Evolutionary conservation across 2,329 filamentous ascomycete species (phyloP).

Genomic region (Fusarium duplospermum): DNA sequence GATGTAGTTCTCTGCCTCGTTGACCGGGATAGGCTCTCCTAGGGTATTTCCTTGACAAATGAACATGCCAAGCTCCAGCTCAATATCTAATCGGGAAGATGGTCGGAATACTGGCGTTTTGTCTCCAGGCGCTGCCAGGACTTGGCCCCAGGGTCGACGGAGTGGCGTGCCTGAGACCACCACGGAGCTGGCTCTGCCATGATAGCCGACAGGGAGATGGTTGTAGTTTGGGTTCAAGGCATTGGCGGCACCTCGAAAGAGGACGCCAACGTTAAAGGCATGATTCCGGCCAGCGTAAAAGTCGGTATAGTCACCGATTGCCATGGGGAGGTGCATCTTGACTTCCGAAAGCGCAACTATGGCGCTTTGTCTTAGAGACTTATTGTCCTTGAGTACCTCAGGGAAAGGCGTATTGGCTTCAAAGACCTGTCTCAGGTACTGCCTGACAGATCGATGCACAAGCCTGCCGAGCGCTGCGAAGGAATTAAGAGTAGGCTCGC

Average conservation of each 20-base stretch:
- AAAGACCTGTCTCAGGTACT: slow-evolving; percentile 71
- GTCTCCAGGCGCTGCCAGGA: slow-evolving; percentile 55
- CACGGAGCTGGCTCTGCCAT: slow-evolving; percentile 80
- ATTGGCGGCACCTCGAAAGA: slow-evolving; percentile 79
- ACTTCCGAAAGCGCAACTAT: slow-evolving; percentile 56
- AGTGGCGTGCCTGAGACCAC: slow-evolving; percentile 80
- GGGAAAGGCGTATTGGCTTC: slow-evolving; percentile 64
- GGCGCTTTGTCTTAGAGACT: slow-evolving; percentile 43
- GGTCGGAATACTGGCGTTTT: background rate
- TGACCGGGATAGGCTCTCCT: background rate
- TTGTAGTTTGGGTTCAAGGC: slow-evolving; percentile 85
- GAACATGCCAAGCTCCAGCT: background rate
- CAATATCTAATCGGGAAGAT: background rate
- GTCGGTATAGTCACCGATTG: slow-evolving; percentile 85
- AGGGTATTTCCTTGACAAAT: background rate
- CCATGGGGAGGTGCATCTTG: slow-evolving; percentile 77
- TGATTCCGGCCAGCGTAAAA: slow-evolving; percentile 86
- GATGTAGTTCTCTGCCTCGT: background rate
- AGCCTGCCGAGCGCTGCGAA: slow-evolving; percentile 68
- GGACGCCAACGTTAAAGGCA: slow-evolving; percentile 74
- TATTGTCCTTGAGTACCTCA: slow-evolving; percentile 51
- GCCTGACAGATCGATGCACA: slow-evolving; percentile 75
- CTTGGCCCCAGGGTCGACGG: slow-evolving; percentile 78
- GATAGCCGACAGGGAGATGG: slow-evolving; percentile 83
- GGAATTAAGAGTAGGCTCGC: slow-evolving; percentile 45